These are phyloP conservation scores for Trypanosoma melophagium DNA, from an alignment of 208 protist species.

Conservation along the genomic window DNA sequence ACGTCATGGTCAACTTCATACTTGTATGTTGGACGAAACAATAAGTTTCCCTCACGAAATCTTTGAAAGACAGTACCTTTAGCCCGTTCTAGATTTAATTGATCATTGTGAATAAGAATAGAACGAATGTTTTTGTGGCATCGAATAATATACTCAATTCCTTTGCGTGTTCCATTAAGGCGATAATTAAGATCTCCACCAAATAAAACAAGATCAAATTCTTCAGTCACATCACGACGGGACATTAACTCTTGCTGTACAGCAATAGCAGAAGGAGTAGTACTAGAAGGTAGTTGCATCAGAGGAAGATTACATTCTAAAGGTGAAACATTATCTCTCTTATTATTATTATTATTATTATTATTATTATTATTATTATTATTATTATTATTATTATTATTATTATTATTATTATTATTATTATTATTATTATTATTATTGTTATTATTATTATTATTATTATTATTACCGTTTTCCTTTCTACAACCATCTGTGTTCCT, in stretches of 20 bases:
- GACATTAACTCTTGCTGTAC: not conserved
- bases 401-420: not conserved
- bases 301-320: constrained; percentile 2
- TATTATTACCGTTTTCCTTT: constrained; percentile 5
- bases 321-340: too few relatives aligned
- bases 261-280: not conserved
- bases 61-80: constrained; percentile 75
- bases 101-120: constrained; percentile 87
- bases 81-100: constrained; percentile 84
- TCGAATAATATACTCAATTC: constrained; percentile 78
- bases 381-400: not conserved
- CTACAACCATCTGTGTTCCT: not conserved
- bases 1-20: constrained; percentile 65
- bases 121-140: constrained; percentile 63
- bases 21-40: constrained; percentile 94
- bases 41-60: constrained; percentile 84
- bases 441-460: not conserved
- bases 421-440: too few relatives aligned
- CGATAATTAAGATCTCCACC: constrained; percentile 96
- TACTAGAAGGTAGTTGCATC: constrained; percentile 5
- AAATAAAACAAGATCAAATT: constrained; percentile 92
- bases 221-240: constrained; percentile 75
- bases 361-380: not conserved
- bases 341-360: not conserved
- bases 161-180: constrained; percentile 82